Evolutionary conservation across 148 eudicot genomes (phyloP).

Genomic region (Chenopodium suecicum): DNA sequence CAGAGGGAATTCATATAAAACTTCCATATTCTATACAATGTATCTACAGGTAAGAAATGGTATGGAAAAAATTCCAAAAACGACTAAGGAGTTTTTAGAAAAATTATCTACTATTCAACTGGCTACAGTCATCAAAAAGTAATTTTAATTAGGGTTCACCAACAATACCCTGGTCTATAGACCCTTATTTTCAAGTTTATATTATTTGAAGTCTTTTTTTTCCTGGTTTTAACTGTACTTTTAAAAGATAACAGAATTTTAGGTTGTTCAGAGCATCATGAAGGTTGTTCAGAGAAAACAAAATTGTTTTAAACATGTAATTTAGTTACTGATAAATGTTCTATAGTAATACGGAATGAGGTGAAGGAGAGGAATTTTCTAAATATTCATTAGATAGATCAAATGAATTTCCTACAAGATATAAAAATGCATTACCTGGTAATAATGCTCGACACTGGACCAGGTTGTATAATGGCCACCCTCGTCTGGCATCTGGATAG

Average conservation of each 20-base stretch:
- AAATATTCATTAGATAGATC: neutral
- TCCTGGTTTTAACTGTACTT: neutral
- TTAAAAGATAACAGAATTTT: neutral
- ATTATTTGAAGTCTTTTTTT: no score
- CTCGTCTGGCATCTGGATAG: slow-evolving; percentile 70
- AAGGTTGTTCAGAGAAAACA: no score
- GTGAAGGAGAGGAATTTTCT: neutral
- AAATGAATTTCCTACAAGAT: neutral
- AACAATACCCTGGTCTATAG: neutral
- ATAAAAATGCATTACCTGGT: slow-evolving; percentile 58
- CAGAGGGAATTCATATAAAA: slow-evolving; percentile 6
- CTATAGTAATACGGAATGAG: no score
- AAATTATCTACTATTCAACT: neutral
- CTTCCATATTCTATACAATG: neutral
- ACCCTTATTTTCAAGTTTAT: neutral
- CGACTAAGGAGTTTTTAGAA: no score
- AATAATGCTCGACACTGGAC: slow-evolving; percentile 96
- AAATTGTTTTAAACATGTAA: no score
- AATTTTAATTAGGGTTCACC: neutral
- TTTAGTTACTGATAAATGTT: no score
- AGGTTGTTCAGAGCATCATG: neutral
- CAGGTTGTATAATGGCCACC: slow-evolving; percentile 59
- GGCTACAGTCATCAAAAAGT: no score
- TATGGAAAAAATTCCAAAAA: neutral
- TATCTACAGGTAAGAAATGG: neutral